Evolutionary conservation across 306 rosid species (phyloP), one percentile per base, ranked within the genome.

Genomic region (Sechiopsis laciniata): DNA sequence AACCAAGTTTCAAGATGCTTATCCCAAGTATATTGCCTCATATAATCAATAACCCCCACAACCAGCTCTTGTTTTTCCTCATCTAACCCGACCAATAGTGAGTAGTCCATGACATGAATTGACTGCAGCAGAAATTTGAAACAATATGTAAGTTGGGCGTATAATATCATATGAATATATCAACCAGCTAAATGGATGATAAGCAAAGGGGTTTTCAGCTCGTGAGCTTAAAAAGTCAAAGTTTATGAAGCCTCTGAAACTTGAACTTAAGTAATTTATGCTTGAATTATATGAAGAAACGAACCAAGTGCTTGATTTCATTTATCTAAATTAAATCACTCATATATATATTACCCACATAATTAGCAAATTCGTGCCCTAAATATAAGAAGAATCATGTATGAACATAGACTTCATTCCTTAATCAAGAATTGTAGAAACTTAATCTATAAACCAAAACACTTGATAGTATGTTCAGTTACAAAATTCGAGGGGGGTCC

Each of bases 11-110:
- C 99, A 61, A 95, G 95, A 82, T 95, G 99, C 80, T 95, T 95
- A 86, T 95, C 99, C 99, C 99, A 94, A 13, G 99, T 94, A 82
- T 93, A 93, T 72, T 94, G 99, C 71, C 99, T 91, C 99, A 95
- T 83, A 83, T 88, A 95, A 78, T 95, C 99, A 74, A 95, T 95
- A 80, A 95, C 89, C 82, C 97, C 99, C 74, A 95, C 85, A 78
- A 95, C 93, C 82, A 95, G 78, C 75, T 95, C 92, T 55, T 91
- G 91, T 80, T 84, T 95, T 80, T 88, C 96, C 85, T 95, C 89
- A 76, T 95, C 99, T 84, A 95, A 81, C 63, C 99, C 99, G 60
- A 91, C 96, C 75, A 95, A 89, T 65, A 95, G 78, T 42, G 99
- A 95, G 76, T 95, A 95, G 84, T 95, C 99, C 99, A 95, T 95